These are phyloP conservation scores for Collybia sordida DNA, from an alignment of 768 basidiomycete species.

Conservation along the genomic window DNA sequence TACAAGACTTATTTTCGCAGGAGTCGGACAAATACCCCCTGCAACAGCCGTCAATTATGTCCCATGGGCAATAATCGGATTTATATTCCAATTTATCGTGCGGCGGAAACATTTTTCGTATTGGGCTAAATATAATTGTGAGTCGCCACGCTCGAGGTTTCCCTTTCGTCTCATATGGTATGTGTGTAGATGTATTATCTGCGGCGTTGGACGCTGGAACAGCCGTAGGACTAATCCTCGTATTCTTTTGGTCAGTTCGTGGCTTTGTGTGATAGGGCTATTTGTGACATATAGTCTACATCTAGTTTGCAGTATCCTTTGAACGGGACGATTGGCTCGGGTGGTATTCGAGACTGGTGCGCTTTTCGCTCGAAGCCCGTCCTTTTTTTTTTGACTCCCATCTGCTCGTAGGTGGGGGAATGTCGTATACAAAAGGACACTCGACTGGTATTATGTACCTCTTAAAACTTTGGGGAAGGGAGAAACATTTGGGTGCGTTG, in stretches of 20 bases:
- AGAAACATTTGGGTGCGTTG: conserved; percentile 26
- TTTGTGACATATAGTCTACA: background rate
- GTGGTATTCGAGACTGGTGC: conserved; percentile 37
- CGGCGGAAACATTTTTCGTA: conserved; percentile 65
- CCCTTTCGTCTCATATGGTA: background rate
- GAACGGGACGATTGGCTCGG: conserved; percentile 35
- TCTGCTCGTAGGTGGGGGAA: conserved; percentile 36
- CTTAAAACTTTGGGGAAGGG: conserved; percentile 16
- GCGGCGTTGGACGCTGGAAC: conserved; percentile 77
- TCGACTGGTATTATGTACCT: conserved; percentile 22
- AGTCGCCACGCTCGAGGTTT: conserved; percentile 9
- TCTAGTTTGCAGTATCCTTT: conserved; percentile 45
- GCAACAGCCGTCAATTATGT: conserved; percentile 86
- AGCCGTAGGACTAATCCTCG: conserved; percentile 61
- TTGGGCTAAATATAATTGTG: conserved; percentile 82
- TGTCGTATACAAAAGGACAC: conserved; percentile 20
- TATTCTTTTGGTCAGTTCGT: conserved; percentile 62
- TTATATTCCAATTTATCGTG: conserved; percentile 76
- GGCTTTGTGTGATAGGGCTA: background rate
- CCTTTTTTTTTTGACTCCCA: background rate
- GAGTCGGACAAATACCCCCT: conserved; percentile 70
- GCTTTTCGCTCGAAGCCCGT: conserved; percentile 1
- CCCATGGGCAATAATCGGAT: conserved; percentile 73
- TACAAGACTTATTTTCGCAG: conserved; percentile 64
- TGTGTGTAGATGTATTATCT: conserved; percentile 59